Base-by-base conservation (phyloP, 495 filamentous ascomycete species). In the Neurospora tetrasperma region DNA sequence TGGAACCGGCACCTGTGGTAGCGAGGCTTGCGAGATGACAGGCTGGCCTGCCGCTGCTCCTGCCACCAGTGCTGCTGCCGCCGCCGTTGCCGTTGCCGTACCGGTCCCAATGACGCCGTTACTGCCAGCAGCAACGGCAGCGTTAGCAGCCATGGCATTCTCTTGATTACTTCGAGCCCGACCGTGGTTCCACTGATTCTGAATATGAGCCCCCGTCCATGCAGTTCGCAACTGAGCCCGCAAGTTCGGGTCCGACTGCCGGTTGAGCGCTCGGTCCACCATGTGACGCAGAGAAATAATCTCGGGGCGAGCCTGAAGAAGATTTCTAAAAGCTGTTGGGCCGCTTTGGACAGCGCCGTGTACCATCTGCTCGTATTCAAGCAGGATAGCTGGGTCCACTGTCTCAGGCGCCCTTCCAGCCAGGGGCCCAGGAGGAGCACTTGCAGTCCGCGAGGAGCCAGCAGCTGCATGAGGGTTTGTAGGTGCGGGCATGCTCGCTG, bases 311-410 rank as follows among this genome's bases (percentile, higher is more conserved):
- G 76, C 74, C 18, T 76, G 71, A 23, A 89, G 74, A n/a, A 82
- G 82, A 27, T 84, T 80, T 23, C 81, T 78, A 40, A 89, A 75
- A 31, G 79, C 78, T 6, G 79, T 74, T 7, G 79, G 82, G 7
- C 87, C 86, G 69, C 79, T 80, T 18, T 83, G 80, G 2, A 88
- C 81, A 42, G 76, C 79, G 4, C 72, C 66, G 72, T 86, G 83
- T 46, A 86, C 84, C 74, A 85, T 77, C 40, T 81, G 80, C 2
- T 81, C 54, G 74, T 82, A 74, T 72, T 81, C 69, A 73, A 80
- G 72, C 75, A 71, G 11, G 14, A 73, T 27, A 23, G 70, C 41
- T 2, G 75, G 71, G 2, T 70, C 43, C 12, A 76, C 20, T 27
- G 71, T 31, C 27, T 46, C 70, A 18, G 54, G 40, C 27, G 23